Conservation (phyloP, 2,329 filamentous ascomycete genomes). For the Beauveria sp. region DNA sequence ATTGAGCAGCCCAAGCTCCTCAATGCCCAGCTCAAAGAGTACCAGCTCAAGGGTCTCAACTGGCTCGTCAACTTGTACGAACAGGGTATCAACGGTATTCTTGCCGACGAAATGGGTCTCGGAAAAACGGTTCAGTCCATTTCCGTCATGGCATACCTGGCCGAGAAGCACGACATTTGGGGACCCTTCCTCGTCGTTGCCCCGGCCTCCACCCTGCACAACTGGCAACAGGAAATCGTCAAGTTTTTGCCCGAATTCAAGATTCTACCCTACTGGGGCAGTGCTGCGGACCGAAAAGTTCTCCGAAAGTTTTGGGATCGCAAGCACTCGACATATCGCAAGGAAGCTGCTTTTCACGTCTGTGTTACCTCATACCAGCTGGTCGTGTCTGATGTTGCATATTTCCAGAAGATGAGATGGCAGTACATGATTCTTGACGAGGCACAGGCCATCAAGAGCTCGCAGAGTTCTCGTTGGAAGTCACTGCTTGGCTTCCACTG, state of each 20-base stretch:
- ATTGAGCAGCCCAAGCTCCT: conserved; percentile 92
- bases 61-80: conserved; percentile 99
- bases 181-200: conserved; percentile 95
- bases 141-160: conserved; percentile 97
- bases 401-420: conserved; percentile 99
- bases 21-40: conserved; percentile 92
- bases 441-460: conserved; percentile 98
- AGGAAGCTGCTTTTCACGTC: conserved; percentile 91
- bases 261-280: conserved; percentile 96
- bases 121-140: conserved; percentile 99
- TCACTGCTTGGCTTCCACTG: conserved; percentile 89
- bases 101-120: conserved; percentile 98
- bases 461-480: conserved; percentile 94
- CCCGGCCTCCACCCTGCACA: conserved; percentile 92
- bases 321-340: conserved; percentile 91
- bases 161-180: conserved; percentile 97
- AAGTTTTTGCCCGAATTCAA: conserved; percentile 93
- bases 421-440: conserved; percentile 99
- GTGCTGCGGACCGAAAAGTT: conserved; percentile 86
- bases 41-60: conserved; percentile 97
- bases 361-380: conserved; percentile 95
- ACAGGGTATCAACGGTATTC: conserved; percentile 98
- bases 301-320: conserved; percentile 98
- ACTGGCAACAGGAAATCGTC: conserved; percentile 98
- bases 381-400: conserved; percentile 90